Base-by-base conservation (phyloP, 306 rosid genomes). In the Vachellia collinsii region DNA sequence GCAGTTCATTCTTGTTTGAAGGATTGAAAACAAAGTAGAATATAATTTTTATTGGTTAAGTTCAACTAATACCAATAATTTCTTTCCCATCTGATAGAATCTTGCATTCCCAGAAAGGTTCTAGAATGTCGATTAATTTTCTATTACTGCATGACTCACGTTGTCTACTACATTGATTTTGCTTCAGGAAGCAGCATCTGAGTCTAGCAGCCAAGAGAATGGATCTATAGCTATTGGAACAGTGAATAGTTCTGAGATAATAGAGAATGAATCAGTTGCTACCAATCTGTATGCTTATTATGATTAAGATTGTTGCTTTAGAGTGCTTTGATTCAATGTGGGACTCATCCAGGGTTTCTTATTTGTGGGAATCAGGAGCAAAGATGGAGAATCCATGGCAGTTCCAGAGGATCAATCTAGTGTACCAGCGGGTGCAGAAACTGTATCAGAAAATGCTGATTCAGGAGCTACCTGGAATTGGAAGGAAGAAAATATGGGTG, bases 401-500 rank as follows among this genome's bases (percentile, higher is more conserved):
- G 81, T 61, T 75, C 77, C 93, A 76, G 87, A 83, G 70, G 77
- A 37, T 69, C 84, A 82, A 66, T 81, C 76, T 51, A 65, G 59
- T 71, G 79, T 39, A 37, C 42, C 59, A 41, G 77, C 64, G 59
- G 86, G 75, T 64, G 77, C 82, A 58, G 90, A 83, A 72, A 83
- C 89, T 64, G 84, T 83, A 79, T 66, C 65, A 72, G 79, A 80
- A 61, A 78, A 67, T 38, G 83, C 77, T 67, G 74, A 86, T 67
- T 86, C 88, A 51, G 68, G 79, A 39, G 68, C 46, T 69, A 43
- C 89, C 53, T 89, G 67, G 77, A 82, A 70, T 50, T 90, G 94
- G 99, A 90, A 85, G 74, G 91, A 82, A 78, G 97, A 93, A 83
- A 79, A 88, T 74, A 66, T 61, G 77, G 97, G 89, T 84, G 98